Evolutionary conservation across 2,329 filamentous ascomycete genomes (phyloP).

Genomic region (Aspergillus amoenus): DNA sequence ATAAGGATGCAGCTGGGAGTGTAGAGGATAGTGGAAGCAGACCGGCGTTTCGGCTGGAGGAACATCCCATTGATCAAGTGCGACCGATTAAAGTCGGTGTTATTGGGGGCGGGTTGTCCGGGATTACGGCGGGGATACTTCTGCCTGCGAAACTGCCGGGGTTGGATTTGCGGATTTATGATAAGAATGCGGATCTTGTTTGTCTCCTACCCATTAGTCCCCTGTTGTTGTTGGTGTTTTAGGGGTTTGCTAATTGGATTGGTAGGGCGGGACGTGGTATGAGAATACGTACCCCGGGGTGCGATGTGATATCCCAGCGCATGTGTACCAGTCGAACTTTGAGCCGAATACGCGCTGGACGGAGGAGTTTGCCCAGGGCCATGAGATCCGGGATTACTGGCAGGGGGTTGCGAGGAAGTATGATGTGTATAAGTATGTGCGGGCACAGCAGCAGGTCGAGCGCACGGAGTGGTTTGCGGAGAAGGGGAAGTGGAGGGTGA

Average conservation of each 20-base stretch:
- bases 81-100: constrained; percentile 56
- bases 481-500: constrained; percentile 57
- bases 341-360: constrained; percentile 68
- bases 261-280: constrained; percentile 48
- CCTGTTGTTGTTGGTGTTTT: not conserved
- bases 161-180: constrained; percentile 64
- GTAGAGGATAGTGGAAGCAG: not conserved
- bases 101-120: constrained; percentile 64
- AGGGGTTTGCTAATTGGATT: not conserved
- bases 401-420: constrained; percentile 62
- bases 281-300: constrained; percentile 62
- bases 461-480: constrained; percentile 56
- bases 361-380: constrained; percentile 65
- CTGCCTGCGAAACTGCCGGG: constrained; percentile 68
- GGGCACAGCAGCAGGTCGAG: constrained; percentile 57
- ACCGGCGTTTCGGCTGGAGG: constrained; percentile 36
- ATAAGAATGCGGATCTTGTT: constrained; percentile 68
- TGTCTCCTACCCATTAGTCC: constrained; percentile 25
- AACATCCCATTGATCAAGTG: constrained; percentile 51
- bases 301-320: constrained; percentile 67
- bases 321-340: constrained; percentile 70
- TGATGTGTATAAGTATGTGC: constrained; percentile 60
- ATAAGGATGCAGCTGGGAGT: no score
- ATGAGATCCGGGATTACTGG: constrained; percentile 69
- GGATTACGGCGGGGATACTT: constrained; percentile 64